Percentiles rank a stretch among this genome's conserved stretches.
These are phyloP conservation scores for Berkeleyomyces basicola DNA, from an alignment of 2,329 filamentous ascomycete species.

Conservation along the genomic window DNA sequence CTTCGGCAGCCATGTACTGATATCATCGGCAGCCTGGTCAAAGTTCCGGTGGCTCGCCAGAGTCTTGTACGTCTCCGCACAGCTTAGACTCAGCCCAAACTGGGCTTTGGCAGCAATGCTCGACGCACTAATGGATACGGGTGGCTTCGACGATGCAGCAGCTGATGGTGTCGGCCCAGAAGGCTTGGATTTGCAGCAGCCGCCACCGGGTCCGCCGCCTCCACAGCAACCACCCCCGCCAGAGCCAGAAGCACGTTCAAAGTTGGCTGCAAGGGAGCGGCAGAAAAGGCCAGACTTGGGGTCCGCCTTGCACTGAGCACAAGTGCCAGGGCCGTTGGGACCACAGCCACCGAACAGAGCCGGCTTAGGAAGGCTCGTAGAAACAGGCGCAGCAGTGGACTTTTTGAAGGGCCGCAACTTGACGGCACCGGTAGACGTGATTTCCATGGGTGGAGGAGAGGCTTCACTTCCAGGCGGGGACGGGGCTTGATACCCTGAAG, in stretches of 20 bases:
- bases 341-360: conserved; percentile 31
- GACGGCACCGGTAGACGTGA: conserved; percentile 42
- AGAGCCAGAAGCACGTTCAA: conserved; percentile 27
- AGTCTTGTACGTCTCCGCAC: conserved; percentile 64
- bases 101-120: conserved; percentile 19
- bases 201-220: conserved; percentile 39
- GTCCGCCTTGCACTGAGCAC: conserved; percentile 60
- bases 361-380: conserved; percentile 18
- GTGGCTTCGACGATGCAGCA: conserved; percentile 18
- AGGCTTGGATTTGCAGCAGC: conserved; percentile 43
- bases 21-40: conserved; percentile 54
- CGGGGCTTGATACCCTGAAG: conserved; percentile 32
- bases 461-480: conserved; percentile 47
- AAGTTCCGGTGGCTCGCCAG: conserved; percentile 63
- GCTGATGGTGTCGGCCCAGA: conserved; percentile 18
- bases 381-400: conserved; percentile 9
- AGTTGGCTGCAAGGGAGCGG: conserved; percentile 56
- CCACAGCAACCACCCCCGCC: conserved; percentile 44
- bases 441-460: conserved; percentile 36
- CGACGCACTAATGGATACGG: conserved; percentile 5
- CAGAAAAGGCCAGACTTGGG: conserved; percentile 72
- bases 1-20: conserved; percentile 60
- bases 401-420: conserved; percentile 31
- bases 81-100: conserved; percentile 44
- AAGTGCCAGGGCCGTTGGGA: conserved; percentile 58